phyloP scores from a whole-genome alignment of 257 asterid genomes.

The Solanum corneliomulleri region DNA sequence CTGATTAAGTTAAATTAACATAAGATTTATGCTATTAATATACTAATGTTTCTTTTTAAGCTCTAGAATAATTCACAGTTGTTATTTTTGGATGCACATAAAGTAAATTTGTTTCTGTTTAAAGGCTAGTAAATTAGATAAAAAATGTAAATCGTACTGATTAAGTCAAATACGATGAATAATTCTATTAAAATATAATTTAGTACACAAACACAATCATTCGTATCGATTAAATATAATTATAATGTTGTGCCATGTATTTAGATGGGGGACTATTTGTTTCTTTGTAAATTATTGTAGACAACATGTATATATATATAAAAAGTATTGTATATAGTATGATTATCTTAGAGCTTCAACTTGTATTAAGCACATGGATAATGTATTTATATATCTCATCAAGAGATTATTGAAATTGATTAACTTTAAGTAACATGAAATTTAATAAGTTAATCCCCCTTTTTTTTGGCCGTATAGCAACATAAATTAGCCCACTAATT shows the following conservation, averaged over 20 bases:
- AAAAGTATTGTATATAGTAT: neutral
- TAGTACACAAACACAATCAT: neutral
- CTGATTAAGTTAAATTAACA: neutral
- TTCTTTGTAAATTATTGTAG: neutral
- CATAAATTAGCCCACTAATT: neutral
- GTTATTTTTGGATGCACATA: too few relatives aligned
- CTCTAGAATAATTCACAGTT: too few relatives aligned
- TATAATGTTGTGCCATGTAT: neutral
- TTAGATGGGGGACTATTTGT: conserved; percentile 18
- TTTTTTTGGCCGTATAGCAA: too few relatives aligned
- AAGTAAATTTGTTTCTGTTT: too few relatives aligned
- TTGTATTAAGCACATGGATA: neutral
- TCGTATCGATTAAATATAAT: neutral
- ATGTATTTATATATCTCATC: neutral
- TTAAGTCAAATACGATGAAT: too few relatives aligned
- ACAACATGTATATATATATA: neutral
- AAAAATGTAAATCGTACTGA: fast-evolving
- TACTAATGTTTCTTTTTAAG: too few relatives aligned
- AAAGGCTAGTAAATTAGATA: neutral
- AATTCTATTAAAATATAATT: too few relatives aligned
- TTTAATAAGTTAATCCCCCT: neutral
- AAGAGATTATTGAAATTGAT: neutral
- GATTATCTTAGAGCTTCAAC: neutral
- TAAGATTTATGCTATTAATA: too few relatives aligned
- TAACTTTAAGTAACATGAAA: neutral